Base-by-base conservation (phyloP, 257 asterid genomes). In the Dorcoceras hygrometricum region DNA sequence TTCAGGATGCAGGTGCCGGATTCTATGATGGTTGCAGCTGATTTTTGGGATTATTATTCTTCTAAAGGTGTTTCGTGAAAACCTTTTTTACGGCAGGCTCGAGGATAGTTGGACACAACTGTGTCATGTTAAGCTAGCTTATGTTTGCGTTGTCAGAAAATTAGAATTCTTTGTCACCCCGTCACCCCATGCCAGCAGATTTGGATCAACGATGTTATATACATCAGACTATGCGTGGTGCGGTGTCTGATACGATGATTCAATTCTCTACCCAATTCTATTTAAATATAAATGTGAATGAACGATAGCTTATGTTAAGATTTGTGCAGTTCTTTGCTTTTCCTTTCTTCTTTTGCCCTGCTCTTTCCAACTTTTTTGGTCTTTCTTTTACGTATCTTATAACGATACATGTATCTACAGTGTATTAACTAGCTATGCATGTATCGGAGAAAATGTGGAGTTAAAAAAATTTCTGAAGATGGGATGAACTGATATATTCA, bases 1-100 rank as follows among this genome's bases (percentile, higher is more conserved):
- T 46, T 81, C 95, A 24, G 83, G 96, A 58, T 92, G 98, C 94
- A 81, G 89, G 57, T 92, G 98, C 85, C 86, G 87, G 96, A 86
- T 89, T 71, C 83, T 87, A 69, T 89, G 84, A 87, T 36, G 66
- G 72, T 31, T 57, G 36, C 27, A 29, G 53, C 53, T 61, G 27
- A 62, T 62, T 32, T 58, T 65, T 46, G 57, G 62, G 56, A 24
- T 65, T 71, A 25, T 34, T 58, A 5, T 28, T 12, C 50, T 12
- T 61, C 46, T 28, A 54, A 58, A 58, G 29, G 69, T 55, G 69
- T 1, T 67, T 57, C 9, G 32, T 57, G 59, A 27, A 55, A 23
- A 24, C 34, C 22, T 28, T 79, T 68, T 64, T 71, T 64, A 57
- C 71, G 29, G 55, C 63, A 34, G 39, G 71, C 65, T 43, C 65